Conservation (phyloP, 495 filamentous ascomycete species). For the Penicillium roqueforti region DNA sequence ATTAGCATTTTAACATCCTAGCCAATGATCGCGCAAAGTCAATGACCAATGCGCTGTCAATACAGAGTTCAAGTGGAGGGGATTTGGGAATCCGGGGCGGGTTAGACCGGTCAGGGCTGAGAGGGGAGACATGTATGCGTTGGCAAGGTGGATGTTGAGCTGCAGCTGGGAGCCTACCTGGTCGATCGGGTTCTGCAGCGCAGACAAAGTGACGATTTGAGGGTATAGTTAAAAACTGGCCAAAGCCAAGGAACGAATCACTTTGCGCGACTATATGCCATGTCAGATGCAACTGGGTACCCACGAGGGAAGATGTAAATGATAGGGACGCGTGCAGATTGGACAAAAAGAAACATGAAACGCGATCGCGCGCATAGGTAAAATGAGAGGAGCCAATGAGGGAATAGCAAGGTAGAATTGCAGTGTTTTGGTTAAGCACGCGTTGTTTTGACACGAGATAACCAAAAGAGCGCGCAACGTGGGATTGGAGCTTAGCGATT, state of each 20-base stretch:
- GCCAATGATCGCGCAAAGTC: conserved; percentile 15
- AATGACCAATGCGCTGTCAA: conserved; percentile 32
- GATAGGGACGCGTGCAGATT: conserved; percentile 31
- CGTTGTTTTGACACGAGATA: conserved; percentile 27
- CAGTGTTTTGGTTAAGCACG: conserved; percentile 7
- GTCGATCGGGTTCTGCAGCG: conserved; percentile 36
- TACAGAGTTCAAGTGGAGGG: conserved; percentile 19
- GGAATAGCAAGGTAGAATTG: conserved; percentile 16
- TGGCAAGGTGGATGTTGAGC: conserved; percentile 38
- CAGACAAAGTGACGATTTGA: conserved; percentile 14
- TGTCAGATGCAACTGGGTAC: conserved; percentile 17
- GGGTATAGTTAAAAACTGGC: conserved; percentile 8
- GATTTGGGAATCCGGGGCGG: conserved; percentile 23
- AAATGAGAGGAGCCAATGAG: conserved; percentile 14
- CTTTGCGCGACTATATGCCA: conserved; percentile 12
- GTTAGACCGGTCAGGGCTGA: conserved; percentile 32
- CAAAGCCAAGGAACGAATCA: conserved; percentile 15
- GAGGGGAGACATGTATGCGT: conserved; percentile 44
- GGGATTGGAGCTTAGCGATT: conserved; percentile 23
- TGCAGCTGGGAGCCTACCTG: conserved; percentile 45
- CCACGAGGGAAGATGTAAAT: conserved; percentile 17
- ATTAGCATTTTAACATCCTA: conserved; percentile 27
- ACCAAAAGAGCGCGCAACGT: conserved; percentile 26
- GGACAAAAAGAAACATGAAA: conserved; percentile 13
- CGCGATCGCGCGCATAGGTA: conserved; percentile 10